These are phyloP conservation scores for Sequoiadendron giganteum DNA, from an alignment of 75 land plant species.

Conservation along the genomic window DNA sequence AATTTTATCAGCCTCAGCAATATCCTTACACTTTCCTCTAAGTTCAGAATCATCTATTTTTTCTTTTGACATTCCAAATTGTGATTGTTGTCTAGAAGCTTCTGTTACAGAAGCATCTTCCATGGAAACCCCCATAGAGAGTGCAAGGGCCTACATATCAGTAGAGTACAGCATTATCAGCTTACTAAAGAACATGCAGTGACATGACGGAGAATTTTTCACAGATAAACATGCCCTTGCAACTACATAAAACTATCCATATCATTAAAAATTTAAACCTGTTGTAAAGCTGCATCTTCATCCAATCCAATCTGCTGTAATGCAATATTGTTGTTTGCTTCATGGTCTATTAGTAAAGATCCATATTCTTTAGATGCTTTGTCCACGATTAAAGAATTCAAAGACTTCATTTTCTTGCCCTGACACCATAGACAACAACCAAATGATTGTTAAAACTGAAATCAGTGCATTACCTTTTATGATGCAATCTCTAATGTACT, in stretches of 20 bases:
- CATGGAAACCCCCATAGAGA: slow-evolving; percentile 45
- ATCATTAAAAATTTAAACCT: not conserved
- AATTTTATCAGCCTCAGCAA: slow-evolving; percentile 16
- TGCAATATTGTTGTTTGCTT: slow-evolving; percentile 36
- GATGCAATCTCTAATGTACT: not conserved
- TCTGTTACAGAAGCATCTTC: slow-evolving; percentile 14
- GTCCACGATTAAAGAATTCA: not conserved
- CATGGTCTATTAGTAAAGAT: not conserved
- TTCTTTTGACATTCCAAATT: slow-evolving; percentile 14
- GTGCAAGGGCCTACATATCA: slow-evolving; percentile 67
- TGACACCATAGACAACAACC: slow-evolving; percentile 10
- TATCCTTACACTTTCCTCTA: slow-evolving; percentile 32
- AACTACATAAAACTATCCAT: not conserved
- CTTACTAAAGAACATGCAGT: not conserved
- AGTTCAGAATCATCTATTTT: slow-evolving; percentile 17
- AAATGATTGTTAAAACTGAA: not conserved
- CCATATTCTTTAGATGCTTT: slow-evolving; percentile 17
- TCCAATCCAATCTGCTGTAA: slow-evolving; percentile 33
- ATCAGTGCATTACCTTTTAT: not conserved
- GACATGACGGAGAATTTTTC: not conserved
- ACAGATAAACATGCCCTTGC: not conserved
- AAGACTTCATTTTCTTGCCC: slow-evolving; percentile 19
- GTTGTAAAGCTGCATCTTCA: not conserved
- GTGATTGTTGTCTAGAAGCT: slow-evolving; percentile 9
- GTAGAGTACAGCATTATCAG: not conserved